Evolutionary conservation across 371 early-diverging fungal species (phyloP).

Genomic region (Mortierella sp.): DNA sequence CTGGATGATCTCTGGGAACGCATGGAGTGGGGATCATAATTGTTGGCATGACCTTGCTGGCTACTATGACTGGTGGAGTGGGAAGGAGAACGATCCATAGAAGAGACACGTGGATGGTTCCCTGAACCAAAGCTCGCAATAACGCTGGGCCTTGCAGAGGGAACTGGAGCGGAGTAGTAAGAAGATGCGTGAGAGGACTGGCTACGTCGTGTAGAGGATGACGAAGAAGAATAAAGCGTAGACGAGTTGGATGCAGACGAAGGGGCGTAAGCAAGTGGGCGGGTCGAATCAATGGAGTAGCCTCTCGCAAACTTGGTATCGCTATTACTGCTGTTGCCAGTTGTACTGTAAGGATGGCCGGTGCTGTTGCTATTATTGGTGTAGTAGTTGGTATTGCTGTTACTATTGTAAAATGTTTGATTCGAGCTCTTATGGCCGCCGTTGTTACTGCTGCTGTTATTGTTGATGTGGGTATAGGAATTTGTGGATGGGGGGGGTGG

Average conservation of each 20-base stretch:
- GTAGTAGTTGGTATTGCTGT: constrained; percentile 14
- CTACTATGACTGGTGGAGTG: constrained; percentile 12
- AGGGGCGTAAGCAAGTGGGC: constrained; percentile 3
- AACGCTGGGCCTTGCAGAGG: constrained; percentile 19
- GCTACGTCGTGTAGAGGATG: neutral
- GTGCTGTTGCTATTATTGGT: neutral
- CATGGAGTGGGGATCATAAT: constrained; percentile 42
- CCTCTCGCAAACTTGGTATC: constrained; percentile 6
- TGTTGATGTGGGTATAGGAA: neutral
- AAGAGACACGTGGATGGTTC: constrained; percentile 14
- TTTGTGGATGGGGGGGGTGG: constrained; percentile 1
- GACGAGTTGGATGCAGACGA: constrained; percentile 5
- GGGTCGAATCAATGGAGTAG: constrained; percentile 17
- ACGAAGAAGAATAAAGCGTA: constrained; percentile 6
- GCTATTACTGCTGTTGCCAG: constrained; percentile 7
- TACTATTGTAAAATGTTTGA: neutral
- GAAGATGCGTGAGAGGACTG: constrained; percentile 8
- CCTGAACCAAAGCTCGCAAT: constrained; percentile 19
- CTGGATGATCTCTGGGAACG: constrained; percentile 39
- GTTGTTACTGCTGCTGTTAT: neutral
- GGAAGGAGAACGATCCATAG: constrained; percentile 42
- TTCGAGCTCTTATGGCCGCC: neutral
- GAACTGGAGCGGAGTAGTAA: neutral
- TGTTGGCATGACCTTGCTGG: constrained; percentile 16
- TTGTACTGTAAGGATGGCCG: neutral